These are phyloP conservation scores for Leccinum uliginosum DNA, from an alignment of 768 basidiomycete species.

Conservation along the genomic window DNA sequence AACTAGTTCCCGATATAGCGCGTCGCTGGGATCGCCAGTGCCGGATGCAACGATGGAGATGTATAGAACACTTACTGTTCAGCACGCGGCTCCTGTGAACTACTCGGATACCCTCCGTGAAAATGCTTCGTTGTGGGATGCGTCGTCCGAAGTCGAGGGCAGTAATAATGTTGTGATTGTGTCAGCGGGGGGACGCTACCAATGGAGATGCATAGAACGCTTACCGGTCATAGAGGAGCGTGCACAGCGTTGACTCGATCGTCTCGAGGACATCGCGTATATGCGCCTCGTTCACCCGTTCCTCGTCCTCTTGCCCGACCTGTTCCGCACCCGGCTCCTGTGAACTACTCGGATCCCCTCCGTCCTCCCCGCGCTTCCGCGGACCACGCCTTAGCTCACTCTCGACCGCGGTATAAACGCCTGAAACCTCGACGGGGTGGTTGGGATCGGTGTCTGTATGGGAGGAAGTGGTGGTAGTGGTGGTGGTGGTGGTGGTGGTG, in stretches of 20 bases:
- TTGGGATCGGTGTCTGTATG: constrained; percentile 3
- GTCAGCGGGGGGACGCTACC: not conserved
- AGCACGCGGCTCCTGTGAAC: too few relatives aligned
- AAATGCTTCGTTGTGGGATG: constrained; percentile 85
- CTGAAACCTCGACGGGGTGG: constrained; percentile 45
- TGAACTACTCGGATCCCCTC: constrained; percentile 9
- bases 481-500: too few relatives aligned
- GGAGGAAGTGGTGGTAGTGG: constrained; percentile 27
- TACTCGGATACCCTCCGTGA: too few relatives aligned
- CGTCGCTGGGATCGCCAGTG: too few relatives aligned
- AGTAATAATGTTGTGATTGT: constrained; percentile 60
- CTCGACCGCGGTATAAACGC: constrained; percentile 63
- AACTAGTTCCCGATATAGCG: too few relatives aligned
- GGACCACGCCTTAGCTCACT: constrained; percentile 47
- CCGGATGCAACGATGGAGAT: too few relatives aligned
- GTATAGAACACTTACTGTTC: too few relatives aligned
- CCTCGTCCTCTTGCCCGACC: constrained; percentile 20
- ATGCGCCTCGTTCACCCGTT: constrained; percentile 40
- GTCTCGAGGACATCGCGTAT: constrained; percentile 63
- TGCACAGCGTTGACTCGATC: constrained; percentile 69
- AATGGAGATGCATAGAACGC: too few relatives aligned
- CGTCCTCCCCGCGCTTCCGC: constrained; percentile 7
- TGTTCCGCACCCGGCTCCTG: constrained; percentile 7
- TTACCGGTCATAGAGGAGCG: constrained; percentile 81
- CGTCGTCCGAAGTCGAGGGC: constrained; percentile 70